phyloP scores from a whole-genome alignment of 2,329 filamentous ascomycete genomes.

The Xylaria digitata region DNA sequence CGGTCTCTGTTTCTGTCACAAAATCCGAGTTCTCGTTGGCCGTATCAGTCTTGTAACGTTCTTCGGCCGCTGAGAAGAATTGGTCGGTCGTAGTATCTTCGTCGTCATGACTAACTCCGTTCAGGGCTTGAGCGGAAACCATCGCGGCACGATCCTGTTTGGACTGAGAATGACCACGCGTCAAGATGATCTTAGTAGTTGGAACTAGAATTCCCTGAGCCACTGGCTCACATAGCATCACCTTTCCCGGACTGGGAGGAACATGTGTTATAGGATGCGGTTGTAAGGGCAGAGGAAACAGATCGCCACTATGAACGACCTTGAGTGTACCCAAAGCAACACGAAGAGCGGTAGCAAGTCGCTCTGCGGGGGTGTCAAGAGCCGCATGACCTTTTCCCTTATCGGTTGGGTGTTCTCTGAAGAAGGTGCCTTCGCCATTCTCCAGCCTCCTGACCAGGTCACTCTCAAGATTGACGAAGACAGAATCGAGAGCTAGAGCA shows the following conservation, averaged over 20 bases:
- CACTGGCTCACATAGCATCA: slow-evolving; percentile 94
- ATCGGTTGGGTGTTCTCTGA: slow-evolving; percentile 66
- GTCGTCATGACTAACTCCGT: slow-evolving; percentile 72
- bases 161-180: slow-evolving; percentile 68
- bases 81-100: slow-evolving; percentile 90
- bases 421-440: slow-evolving; percentile 85
- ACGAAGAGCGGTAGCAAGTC: slow-evolving; percentile 74
- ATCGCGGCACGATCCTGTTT: slow-evolving; percentile 64
- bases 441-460: slow-evolving; percentile 83
- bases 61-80: slow-evolving; percentile 92
- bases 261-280: slow-evolving; percentile 89
- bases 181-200: slow-evolving; percentile 85
- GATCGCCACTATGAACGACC: slow-evolving; percentile 85
- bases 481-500: slow-evolving; percentile 81
- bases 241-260: slow-evolving; percentile 84
- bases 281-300: slow-evolving; percentile 80
- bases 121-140: slow-evolving; percentile 63
- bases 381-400: slow-evolving; percentile 49
- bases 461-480: slow-evolving; percentile 87
- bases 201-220: slow-evolving; percentile 84
- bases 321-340: slow-evolving; percentile 77
- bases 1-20: slow-evolving; percentile 71
- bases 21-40: slow-evolving; percentile 69
- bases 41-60: slow-evolving; percentile 70
- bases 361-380: slow-evolving; percentile 61